A percentile compares a stretch with the other conserved stretches of the same genome.
Evolutionary conservation across 768 basidiomycete genomes (phyloP).

Genomic region (Lyophyllum decastes): DNA sequence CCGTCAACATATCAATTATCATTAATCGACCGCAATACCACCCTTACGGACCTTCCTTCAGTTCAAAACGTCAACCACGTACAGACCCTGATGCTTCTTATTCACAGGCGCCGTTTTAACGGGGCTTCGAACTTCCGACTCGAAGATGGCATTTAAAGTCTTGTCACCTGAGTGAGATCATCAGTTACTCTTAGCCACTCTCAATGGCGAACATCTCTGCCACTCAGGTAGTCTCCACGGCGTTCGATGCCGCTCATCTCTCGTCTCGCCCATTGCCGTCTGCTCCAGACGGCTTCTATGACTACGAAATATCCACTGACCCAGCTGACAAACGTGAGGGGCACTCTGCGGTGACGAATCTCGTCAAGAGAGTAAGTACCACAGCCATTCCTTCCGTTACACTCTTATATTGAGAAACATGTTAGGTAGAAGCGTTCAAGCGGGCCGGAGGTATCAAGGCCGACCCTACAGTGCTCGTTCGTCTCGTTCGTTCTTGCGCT

Average conservation of each 20-base stretch:
- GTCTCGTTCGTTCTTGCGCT: neutral
- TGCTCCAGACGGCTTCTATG: constrained; percentile 47
- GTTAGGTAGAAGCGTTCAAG: constrained; percentile 21
- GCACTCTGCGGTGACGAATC: constrained; percentile 36
- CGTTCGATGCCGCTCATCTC: constrained; percentile 36
- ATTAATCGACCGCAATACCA: no score
- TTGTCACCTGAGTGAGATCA: no score
- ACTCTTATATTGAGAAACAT: neutral
- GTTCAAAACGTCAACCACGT: no score
- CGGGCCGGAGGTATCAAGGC: constrained; percentile 25
- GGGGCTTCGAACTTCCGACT: no score
- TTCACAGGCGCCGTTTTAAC: no score
- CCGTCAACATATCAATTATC: no score
- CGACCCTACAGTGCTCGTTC: constrained; percentile 23
- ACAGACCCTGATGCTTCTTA: no score
- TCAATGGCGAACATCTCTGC: constrained; percentile 19
- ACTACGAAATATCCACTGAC: constrained; percentile 36
- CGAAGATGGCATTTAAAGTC: neutral
- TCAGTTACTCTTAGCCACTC: no score
- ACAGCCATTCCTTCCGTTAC: neutral
- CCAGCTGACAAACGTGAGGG: constrained; percentile 27
- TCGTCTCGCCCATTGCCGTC: constrained; percentile 36
- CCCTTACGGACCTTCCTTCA: no score
- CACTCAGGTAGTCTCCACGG: constrained; percentile 26
- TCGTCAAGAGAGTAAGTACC: constrained; percentile 25